Conservation (phyloP, 2,329 filamentous ascomycete species). For the Coniochaeta sp. region DNA sequence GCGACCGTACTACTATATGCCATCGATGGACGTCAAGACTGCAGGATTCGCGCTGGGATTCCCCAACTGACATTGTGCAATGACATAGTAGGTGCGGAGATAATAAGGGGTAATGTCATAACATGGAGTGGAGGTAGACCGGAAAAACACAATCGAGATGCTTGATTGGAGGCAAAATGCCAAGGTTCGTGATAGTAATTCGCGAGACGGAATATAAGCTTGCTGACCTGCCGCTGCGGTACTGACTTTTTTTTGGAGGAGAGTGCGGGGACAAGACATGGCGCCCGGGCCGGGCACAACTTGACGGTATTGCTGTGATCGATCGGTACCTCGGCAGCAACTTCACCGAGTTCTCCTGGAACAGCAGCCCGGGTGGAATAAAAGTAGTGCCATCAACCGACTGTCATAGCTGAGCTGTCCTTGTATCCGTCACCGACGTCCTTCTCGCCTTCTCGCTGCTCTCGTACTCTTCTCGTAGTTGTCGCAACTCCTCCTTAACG, state of each 20-base stretch:
- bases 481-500: not conserved
- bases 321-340: not conserved
- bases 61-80: not conserved
- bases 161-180: constrained; percentile 1
- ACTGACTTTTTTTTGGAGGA: not conserved
- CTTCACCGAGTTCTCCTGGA: not conserved
- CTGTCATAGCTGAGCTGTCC: not conserved
- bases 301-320: not conserved
- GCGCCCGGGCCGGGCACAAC: not conserved
- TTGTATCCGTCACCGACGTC: not conserved
- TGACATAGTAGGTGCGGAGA: not conserved
- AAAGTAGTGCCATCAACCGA: not conserved
- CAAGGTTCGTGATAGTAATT: not conserved
- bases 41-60: not conserved
- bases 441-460: not conserved
- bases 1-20: not conserved
- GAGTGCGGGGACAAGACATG: not conserved
- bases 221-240: not conserved
- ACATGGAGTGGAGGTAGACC: not conserved
- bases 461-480: not conserved
- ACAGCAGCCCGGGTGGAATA: not conserved
- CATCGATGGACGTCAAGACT: not conserved
- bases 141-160: not conserved
- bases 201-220: not conserved
- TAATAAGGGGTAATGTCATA: not conserved